Evolutionary conservation across 805 yeast genomes (phyloP).

Genomic region (Lipomyces kockii): DNA sequence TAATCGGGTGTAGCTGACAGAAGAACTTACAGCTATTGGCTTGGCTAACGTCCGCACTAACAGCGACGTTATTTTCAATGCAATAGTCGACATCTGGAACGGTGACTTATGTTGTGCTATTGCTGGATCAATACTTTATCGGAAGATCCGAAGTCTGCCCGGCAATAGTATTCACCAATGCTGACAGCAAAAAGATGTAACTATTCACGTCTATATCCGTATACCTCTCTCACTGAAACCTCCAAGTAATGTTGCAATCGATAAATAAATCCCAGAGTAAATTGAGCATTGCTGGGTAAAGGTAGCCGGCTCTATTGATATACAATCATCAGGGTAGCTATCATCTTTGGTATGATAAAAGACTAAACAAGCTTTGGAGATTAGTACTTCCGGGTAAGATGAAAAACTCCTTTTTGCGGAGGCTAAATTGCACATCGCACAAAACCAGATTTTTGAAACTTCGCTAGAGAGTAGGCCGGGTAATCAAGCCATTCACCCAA

Average conservation of each 20-base stretch:
- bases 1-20: not conserved
- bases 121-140: not conserved
- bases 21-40: constrained; percentile 63
- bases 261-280: not conserved
- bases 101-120: not conserved
- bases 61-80: constrained; percentile 72
- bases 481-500: constrained; percentile 4
- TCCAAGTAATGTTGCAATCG: not conserved
- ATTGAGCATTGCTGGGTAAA: not conserved
- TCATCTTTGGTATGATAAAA: too few relatives aligned
- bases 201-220: not conserved
- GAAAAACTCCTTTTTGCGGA: too few relatives aligned
- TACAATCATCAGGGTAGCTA: too few relatives aligned
- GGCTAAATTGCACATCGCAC: not conserved
- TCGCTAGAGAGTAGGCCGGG: not conserved
- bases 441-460: constrained; percentile 1
- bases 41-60: constrained; percentile 76
- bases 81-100: constrained; percentile 70
- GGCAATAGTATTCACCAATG: not conserved
- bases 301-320: not conserved
- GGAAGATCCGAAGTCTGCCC: too few relatives aligned
- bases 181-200: not conserved
- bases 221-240: not conserved
- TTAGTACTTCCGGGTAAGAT: not conserved
- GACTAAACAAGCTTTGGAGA: not conserved